These are phyloP conservation scores for Physaria fendleri DNA, from an alignment of 345 rosid genomes.

Conservation along the genomic window DNA sequence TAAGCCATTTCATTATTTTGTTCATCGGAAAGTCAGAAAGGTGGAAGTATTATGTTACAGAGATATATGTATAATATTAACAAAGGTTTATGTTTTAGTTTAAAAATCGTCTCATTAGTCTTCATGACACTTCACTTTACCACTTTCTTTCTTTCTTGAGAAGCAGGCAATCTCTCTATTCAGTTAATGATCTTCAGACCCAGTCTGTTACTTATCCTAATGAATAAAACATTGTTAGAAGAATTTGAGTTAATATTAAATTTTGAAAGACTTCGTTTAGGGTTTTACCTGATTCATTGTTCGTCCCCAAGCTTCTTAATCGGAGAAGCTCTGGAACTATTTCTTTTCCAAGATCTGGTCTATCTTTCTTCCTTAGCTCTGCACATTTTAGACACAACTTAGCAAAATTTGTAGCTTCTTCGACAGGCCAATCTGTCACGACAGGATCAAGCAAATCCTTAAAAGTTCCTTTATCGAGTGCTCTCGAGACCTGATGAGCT, in stretches of 20 bases:
- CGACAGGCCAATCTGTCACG: conserved; percentile 69
- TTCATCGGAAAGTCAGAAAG: conserved; percentile 16
- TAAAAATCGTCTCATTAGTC: conserved; percentile 3
- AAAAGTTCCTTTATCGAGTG: conserved; percentile 61
- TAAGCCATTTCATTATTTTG: conserved; percentile 10
- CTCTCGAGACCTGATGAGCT: conserved; percentile 63
- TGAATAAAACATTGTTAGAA: background rate
- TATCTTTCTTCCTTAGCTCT: conserved; percentile 74
- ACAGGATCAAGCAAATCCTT: conserved; percentile 55
- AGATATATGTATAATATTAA: conserved; percentile 5
- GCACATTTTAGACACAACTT: conserved; percentile 55
- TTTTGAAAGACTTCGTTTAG: background rate
- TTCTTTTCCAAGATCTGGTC: conserved; percentile 69
- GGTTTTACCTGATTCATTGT: conserved; percentile 14
- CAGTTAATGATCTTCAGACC: conserved; percentile 11
- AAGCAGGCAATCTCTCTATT: conserved; percentile 16
- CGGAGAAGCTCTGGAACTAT: conserved; percentile 68
- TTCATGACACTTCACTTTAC: conserved; percentile 22
- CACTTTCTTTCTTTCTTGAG: conserved; percentile 22
- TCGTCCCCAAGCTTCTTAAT: conserved; percentile 47
- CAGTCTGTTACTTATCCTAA: conserved; percentile 9
- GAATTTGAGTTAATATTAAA: background rate
- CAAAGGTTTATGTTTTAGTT: background rate
- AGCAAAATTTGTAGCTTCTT: conserved; percentile 55
- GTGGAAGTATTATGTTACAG: conserved; percentile 18